These are phyloP conservation scores for Rhynchosporium agropyri DNA, from an alignment of 2,329 filamentous ascomycete genomes.

Conservation along the genomic window DNA sequence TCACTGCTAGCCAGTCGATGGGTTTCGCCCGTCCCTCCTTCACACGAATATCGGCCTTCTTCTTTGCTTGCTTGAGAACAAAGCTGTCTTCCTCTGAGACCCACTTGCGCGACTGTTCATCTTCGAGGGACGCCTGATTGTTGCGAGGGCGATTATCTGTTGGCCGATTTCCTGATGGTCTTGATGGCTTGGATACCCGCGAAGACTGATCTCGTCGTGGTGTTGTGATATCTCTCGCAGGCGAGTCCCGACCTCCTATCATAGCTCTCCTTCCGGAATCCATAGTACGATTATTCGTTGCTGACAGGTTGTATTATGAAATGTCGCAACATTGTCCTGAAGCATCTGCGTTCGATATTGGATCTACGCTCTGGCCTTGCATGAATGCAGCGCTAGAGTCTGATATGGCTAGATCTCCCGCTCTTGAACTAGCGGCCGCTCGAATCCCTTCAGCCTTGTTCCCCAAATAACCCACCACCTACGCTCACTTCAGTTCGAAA, in stretches of 20 bases:
- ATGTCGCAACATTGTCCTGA: neutral
- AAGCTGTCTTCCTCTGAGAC: conserved; percentile 95
- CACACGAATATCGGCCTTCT: conserved; percentile 93
- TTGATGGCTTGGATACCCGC: conserved; percentile 57
- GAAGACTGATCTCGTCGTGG: conserved; percentile 58
- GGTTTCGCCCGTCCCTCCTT: conserved; percentile 88
- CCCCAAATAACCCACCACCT: neutral
- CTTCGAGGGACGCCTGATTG: conserved; percentile 48
- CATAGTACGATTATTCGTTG: conserved; percentile 28
- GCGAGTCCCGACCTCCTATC: conserved; percentile 43
- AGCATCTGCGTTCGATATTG: neutral
- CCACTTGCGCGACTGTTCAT: conserved; percentile 79
- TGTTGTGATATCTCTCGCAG: conserved; percentile 54
- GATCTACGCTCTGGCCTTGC: neutral
- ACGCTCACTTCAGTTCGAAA: neutral
- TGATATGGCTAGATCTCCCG: neutral
- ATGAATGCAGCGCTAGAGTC: neutral
- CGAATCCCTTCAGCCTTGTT: conserved; percentile 8
- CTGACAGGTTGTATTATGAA: neutral
- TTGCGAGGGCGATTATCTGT: conserved; percentile 37
- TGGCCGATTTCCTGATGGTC: conserved; percentile 38
- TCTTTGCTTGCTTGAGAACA: conserved; percentile 94
- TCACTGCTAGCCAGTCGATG: conserved; percentile 92
- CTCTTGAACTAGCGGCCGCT: neutral
- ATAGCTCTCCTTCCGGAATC: conserved; percentile 41